Evolutionary conservation across 257 asterid genomes (phyloP), one percentile per base, ranked within the genome.

Genomic region (Solanum sejunctum): DNA sequence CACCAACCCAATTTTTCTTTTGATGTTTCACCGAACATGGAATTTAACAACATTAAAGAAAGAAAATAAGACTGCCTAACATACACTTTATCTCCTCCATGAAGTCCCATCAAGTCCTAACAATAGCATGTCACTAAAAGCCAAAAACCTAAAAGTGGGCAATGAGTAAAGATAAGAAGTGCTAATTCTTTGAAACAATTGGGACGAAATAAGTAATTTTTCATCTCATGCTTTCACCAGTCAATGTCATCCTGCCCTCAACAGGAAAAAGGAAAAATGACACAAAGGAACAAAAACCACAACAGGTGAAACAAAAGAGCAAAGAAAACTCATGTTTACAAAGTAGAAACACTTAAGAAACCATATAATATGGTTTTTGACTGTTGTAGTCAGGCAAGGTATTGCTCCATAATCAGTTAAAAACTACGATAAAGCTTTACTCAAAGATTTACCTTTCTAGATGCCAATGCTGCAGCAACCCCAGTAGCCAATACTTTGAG

Each of bases 401-500:
- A 77, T 57, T 52, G 80, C 57, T 82, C 55, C 81, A 51, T 41
- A 36, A 70, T 73, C 32, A 66, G 60, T 67, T 55, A 60, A 81
- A 84, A 84, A 69, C 45, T 13, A 63, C 21, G n/a, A 60, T 84
- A 10, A 57, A 55, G 23, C n/a, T 32, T 63, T 7, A 72, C 51
- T 69, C n/a, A 11, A 16, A 41, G 72, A 39, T 45, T 4, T 89
- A 97, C 99, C 98, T 97, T 97, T 87, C 98, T 93, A 80, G 99
- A 93, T 77, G 98, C 97, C 91, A 97, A 92, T 80, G 99, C 98
- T 49, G 99, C 98, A 77, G 91, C 95, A 87, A 97, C 99, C 87
- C 99, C 98, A 3, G 98, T 97, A 45, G 99, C 99, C 89, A 97
- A 91, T 60, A 97, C 99, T 90, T 97, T 97, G 79, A 97, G 99